Percentiles rank a stretch among this genome's conserved stretches.
Conservation (phyloP, 1,284 basidiomycete genomes). For the Rhodotorula sp. region DNA sequence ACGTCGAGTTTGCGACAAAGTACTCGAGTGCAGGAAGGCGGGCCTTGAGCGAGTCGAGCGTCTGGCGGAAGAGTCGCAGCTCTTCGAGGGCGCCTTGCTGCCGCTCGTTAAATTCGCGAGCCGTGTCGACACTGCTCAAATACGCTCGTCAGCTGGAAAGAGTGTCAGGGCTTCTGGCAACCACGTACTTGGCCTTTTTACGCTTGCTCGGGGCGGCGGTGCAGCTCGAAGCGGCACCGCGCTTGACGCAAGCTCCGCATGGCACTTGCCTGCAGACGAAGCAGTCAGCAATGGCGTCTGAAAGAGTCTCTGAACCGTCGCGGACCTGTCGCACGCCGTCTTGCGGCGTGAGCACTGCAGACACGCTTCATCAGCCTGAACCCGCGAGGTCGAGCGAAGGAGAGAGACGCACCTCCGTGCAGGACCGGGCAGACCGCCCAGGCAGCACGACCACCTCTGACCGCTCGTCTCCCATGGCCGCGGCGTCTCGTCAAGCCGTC, state of each 20-base stretch:
- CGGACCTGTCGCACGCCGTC: conserved; percentile 9
- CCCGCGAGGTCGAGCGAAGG: too few relatives aligned
- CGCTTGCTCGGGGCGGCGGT: conserved; percentile 18
- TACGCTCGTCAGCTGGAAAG: background rate
- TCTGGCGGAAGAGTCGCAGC: conserved; percentile 31
- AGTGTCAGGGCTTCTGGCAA: background rate
- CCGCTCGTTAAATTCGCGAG: conserved; percentile 21
- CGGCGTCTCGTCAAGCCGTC: too few relatives aligned
- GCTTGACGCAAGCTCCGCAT: conserved; percentile 31
- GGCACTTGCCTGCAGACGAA: conserved; percentile 11
- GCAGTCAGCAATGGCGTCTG: background rate
- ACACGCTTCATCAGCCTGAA: too few relatives aligned
- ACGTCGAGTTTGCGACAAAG: conserved; percentile 31
- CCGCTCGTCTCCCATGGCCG: conserved; percentile 5
- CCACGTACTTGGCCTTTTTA: conserved; percentile 19
- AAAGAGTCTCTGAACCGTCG: too few relatives aligned
- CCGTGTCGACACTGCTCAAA: conserved; percentile 15
- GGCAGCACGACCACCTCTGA: conserved; percentile 21
- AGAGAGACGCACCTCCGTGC: conserved; percentile 12
- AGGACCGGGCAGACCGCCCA: conserved; percentile 1
- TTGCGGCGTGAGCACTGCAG: conserved; percentile 6
- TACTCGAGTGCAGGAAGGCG: conserved; percentile 35
- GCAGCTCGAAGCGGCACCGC: conserved; percentile 13
- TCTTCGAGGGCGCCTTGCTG: conserved; percentile 32
- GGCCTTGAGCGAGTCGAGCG: conserved; percentile 36